A percentile compares a stretch with the other conserved stretches of the same genome.
Evolutionary conservation across 164 flowering plant genomes (phyloP).

Genomic region (Magnolia changhungtana): DNA sequence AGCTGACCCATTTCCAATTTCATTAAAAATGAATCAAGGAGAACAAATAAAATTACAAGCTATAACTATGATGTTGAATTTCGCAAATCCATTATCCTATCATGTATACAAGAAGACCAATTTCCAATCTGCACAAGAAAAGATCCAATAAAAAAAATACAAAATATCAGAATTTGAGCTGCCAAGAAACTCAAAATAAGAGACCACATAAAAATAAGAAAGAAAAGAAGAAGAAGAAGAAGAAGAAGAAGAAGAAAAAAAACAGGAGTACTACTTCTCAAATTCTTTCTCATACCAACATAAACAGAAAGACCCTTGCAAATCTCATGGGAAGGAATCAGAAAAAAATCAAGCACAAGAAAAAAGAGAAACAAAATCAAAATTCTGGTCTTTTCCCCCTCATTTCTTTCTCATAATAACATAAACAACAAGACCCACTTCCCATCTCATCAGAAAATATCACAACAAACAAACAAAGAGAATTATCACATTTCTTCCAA

Average conservation of each 20-base stretch:
- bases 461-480: too few species aligned
- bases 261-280: neutral
- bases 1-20: conserved; percentile 7
- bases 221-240: neutral
- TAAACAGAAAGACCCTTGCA: neutral
- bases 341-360: neutral
- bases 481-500: too few species aligned
- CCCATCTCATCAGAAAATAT: too few species aligned
- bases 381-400: too few species aligned
- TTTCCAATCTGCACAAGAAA: neutral
- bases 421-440: neutral
- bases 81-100: too few species aligned
- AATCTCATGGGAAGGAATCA: neutral
- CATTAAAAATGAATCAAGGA: neutral
- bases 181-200: neutral
- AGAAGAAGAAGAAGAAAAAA: neutral
- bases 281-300: neutral
- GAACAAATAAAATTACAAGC: neutral
- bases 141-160: too few species aligned
- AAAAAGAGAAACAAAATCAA: too few species aligned
- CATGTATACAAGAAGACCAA: neutral
- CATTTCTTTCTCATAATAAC: neutral
- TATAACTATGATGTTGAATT: too few species aligned
- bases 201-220: too few species aligned
- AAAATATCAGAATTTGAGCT: neutral